These are phyloP conservation scores for Xylaria flabelliformis DNA, from an alignment of 495 filamentous ascomycete genomes.

Conservation along the genomic window DNA sequence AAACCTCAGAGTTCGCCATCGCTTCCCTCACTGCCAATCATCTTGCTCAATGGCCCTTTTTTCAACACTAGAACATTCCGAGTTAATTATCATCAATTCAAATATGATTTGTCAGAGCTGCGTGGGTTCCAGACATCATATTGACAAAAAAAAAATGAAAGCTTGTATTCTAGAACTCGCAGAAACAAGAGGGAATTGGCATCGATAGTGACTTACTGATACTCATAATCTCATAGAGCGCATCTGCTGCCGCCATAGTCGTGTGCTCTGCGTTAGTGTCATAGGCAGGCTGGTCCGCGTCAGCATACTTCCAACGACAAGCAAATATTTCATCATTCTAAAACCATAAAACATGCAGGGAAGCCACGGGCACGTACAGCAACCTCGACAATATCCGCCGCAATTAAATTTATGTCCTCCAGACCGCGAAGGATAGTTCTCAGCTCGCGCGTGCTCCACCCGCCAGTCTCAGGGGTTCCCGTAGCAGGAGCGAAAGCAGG, in stretches of 20 bases:
- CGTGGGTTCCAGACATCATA: neutral
- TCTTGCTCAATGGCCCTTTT: constrained; percentile 49
- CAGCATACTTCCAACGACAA: neutral
- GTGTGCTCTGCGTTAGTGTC: constrained; percentile 88
- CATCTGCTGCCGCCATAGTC: constrained; percentile 81
- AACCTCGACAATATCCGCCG: constrained; percentile 86
- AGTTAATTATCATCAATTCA: neutral
- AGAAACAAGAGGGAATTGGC: neutral
- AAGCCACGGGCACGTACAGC: constrained; percentile 42
- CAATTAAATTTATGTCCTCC: constrained; percentile 73
- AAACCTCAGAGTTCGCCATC: constrained; percentile 33
- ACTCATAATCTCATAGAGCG: constrained; percentile 84
- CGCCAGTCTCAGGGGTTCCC: constrained; percentile 77
- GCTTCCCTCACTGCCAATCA: constrained; percentile 26
- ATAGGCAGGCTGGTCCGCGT: constrained; percentile 69
- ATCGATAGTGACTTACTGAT: constrained; percentile 48
- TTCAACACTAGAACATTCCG: constrained; percentile 61
- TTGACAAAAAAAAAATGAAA: neutral
- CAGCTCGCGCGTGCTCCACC: constrained; percentile 77
- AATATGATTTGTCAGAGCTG: neutral
- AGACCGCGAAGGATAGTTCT: constrained; percentile 74
- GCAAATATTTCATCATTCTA: neutral
- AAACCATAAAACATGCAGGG: neutral
- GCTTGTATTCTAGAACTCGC: neutral
- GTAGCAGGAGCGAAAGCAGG: constrained; percentile 75